A percentile compares a stretch with the other conserved stretches of the same genome.
phyloP scores from a whole-genome alignment of 2,329 filamentous ascomycete genomes.

The Aspergillus pseudoglaucus region DNA sequence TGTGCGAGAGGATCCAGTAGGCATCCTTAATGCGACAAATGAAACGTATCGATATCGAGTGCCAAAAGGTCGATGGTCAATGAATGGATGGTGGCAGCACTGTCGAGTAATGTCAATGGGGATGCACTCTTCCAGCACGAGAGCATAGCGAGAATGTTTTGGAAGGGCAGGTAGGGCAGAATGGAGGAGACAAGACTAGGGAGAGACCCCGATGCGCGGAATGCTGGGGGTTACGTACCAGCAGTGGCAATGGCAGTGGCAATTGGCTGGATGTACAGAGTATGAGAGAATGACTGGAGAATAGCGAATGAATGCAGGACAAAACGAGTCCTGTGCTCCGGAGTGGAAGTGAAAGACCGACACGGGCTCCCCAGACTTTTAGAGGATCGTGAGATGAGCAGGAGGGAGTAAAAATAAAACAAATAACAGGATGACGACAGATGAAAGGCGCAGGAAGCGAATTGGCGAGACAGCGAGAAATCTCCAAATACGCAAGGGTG shows the following conservation, averaged over 20 bases:
- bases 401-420: slow-evolving; percentile 1
- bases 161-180: not conserved
- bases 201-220: not conserved
- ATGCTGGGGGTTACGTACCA: not conserved
- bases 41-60: slow-evolving; percentile 2
- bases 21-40: slow-evolving; percentile 17
- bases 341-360: slow-evolving; percentile 15
- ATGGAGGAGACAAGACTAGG: not conserved
- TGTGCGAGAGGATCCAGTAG: slow-evolving; percentile 16
- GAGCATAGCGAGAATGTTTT: not conserved
- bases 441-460: not conserved
- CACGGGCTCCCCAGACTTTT: not conserved
- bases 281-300: not conserved
- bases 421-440: not conserved
- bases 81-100: too few species aligned
- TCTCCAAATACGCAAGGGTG: not conserved
- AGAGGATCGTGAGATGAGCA: slow-evolving; percentile 3
- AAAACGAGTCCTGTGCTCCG: slow-evolving; percentile 12
- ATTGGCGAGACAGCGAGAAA: not conserved
- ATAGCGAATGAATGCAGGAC: not conserved
- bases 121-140: not conserved
- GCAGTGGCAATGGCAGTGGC: not conserved
- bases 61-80: not conserved
- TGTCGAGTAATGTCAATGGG: too few species aligned
- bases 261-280: not conserved